Base-by-base conservation (phyloP, 805 yeast species). In the Metschnikowia orientalis region DNA sequence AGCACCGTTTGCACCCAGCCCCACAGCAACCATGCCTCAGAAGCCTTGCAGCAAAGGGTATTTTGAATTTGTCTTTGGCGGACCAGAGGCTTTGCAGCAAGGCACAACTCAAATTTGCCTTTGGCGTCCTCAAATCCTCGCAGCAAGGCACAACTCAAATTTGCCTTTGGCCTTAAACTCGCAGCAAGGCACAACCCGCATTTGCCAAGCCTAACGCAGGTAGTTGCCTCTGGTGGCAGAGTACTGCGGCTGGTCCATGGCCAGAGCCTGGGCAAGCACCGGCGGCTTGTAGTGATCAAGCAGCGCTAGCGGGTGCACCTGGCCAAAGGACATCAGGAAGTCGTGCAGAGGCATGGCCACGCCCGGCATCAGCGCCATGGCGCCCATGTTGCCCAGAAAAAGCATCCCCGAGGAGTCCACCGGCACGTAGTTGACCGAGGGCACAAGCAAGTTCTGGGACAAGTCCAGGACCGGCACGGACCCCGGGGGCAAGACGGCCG, bases 401-500 rank as follows among this genome's bases (percentile, higher is more conserved):
- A 38, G 32, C 43, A 45, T 42, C 23, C 28, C 30, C 23, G 25
- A 20, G 26, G 35, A 47, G 11, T 45, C 49, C 29, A 41, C 34
- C 4, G 40, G 38, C 14, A 36, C 35, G 27, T 31, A 45, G 9
- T 24, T 32, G 37, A 38, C 32, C 9, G 40, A 27, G 7, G 45
- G 40, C 22, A 34, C 32, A 21, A 37, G 26, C 30, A 34, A 26
- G 14, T 29, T 36, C 23, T 29, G 44, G 5, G 25, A 13, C 32
- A 28, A 11, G 8, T 31, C 40, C 8, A n/a, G 24, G 35, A 23
- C 13, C 17, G 10, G 28, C 11, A 20, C 7, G 9, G n/a, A 23
- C 28, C 13, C 30, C 18, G 28, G 25, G 2, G 19, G 6, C 20
- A 16, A 11, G 9, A 9, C 28, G 17, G 28, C 18, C 3, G 28